Evolutionary conservation across 805 yeast species (phyloP), one percentile per base, ranked within the genome.

Genomic region (Candida corydali): DNA sequence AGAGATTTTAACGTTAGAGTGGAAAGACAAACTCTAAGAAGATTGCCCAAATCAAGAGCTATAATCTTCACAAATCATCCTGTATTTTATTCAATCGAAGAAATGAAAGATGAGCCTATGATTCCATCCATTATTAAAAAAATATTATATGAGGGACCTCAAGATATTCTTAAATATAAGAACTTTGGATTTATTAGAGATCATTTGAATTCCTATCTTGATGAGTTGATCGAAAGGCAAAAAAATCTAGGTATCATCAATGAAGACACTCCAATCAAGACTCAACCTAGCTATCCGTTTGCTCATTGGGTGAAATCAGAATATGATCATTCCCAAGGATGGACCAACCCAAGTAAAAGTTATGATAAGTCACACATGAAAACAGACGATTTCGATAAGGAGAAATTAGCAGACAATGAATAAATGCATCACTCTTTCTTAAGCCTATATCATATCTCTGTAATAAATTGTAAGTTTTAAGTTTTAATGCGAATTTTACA

Each of bases 1-100:
- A 61, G 62, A 15, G 71, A 80, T 41, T 80, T 79, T 55, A 75
- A 76, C 41, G 82, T 82, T 9, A 68, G 89, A 47, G 84, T 81
- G 7, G 87, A 82, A 55, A 70, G 87, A 47, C 89, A 82, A 55
- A 78, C 88, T 1, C 61, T 82, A 39, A 66, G 87, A 51, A 68
- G 82, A 50, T 65, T 82, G 36, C 88, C 89, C 26, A 78, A 69
- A 51, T 59, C 82, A 0, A 49, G 65, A 32, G 87, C 87, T 3
- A 76, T 82, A 41, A 76, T 82, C 34, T 82, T 82, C 64, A 78
- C 87, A 18, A 82, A 82, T 52, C 89, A 82, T 52, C 89, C 88
- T 4, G 68, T 80, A n/a, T 83, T 80, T 52, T 84, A 84, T 56
- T 75, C 83, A 2, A 76, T 84, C 28, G 89, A 83, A 26, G 91